Evolutionary conservation across 2,329 filamentous ascomycete genomes (phyloP).

Genomic region (Tolypocladium tropicale): DNA sequence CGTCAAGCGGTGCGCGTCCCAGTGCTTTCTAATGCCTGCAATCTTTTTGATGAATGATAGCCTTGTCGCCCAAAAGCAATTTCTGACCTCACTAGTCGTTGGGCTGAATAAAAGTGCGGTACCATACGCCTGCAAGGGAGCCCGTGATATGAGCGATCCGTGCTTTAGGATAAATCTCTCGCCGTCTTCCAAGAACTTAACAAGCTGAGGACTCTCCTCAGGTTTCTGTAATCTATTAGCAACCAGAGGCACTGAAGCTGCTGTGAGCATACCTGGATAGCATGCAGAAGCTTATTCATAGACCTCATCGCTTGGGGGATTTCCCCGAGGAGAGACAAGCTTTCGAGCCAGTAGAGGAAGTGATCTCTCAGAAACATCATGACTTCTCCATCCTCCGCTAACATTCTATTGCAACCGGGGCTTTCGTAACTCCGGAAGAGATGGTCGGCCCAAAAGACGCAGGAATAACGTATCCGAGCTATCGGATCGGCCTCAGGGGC

Average conservation of each 20-base stretch:
- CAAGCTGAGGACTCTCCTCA: not conserved
- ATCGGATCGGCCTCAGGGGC: constrained; percentile 8
- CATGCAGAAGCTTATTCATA: not conserved
- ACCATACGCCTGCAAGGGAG: not conserved
- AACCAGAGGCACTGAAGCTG: not conserved
- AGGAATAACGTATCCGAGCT: constrained; percentile 6
- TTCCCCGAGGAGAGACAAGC: not conserved
- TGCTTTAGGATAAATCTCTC: not conserved
- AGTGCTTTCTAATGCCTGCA: not conserved
- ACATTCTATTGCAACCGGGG: not conserved
- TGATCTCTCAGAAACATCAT: not conserved
- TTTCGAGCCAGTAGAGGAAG: not conserved
- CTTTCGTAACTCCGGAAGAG: not conserved
- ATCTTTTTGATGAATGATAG: not conserved
- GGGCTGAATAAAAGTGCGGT: not conserved
- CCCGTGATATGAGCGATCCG: not conserved
- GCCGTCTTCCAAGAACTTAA: not conserved
- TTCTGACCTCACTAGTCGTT: not conserved
- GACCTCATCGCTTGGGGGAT: not conserved
- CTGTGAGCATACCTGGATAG: not conserved
- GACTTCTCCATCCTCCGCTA: not conserved
- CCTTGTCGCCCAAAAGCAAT: not conserved
- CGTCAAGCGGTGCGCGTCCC: not conserved
- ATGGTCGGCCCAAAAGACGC: constrained; percentile 11
- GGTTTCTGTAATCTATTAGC: not conserved